Base-by-base conservation (phyloP, 2,329 filamentous ascomycete species). In the Alternaria sp. region DNA sequence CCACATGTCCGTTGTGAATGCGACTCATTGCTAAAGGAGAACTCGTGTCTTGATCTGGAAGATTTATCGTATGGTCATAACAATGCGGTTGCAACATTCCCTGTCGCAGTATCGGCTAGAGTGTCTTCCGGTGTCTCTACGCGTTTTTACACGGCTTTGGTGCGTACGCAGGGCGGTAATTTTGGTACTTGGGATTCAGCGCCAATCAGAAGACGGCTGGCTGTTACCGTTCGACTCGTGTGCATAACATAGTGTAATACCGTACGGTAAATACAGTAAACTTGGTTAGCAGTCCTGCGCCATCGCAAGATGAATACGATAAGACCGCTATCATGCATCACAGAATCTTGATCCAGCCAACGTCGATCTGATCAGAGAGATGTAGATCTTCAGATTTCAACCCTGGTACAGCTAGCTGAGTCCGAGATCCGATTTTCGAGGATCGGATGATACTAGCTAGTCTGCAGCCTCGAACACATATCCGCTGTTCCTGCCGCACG, bases 401-500 rank as follows among this genome's bases (percentile, higher is more conserved):
- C n/a, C 31, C 17, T 5, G 21, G 21, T 24, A 33, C 13, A 34
- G 44, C 44, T 48, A 48, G 44, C 31, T n/a, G 21, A 24, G 21
- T 26, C 10, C 21, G 13, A 31, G 29, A 36, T 34, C 29, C 31
- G 29, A 11, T 31, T 24, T 36, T 24, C 29, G 36, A 48, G 21
- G 44, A 34, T 17, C 36, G 44, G 44, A 48, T 48, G 44, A 26
- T 31, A 48, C 23, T 21, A 34, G 21, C 44, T 48, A 24, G 37
- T 13, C 21, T 10, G 11, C 21, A 23, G 21, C 37, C 10, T 40
- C 31, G 39, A 34, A 48, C 31, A 34, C 44, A 36, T 31, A 34
- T 48, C 44, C 44, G 31, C 44, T 24, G n/a, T 48, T 36, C 44
- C 44, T 48, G 21, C 44, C 44, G 44, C 21, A 21, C 44, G 31